Evolutionary conservation across 495 filamentous ascomycete genomes (phyloP), one percentile per base, ranked within the genome.

Genomic region (Penicillium odoratum): DNA sequence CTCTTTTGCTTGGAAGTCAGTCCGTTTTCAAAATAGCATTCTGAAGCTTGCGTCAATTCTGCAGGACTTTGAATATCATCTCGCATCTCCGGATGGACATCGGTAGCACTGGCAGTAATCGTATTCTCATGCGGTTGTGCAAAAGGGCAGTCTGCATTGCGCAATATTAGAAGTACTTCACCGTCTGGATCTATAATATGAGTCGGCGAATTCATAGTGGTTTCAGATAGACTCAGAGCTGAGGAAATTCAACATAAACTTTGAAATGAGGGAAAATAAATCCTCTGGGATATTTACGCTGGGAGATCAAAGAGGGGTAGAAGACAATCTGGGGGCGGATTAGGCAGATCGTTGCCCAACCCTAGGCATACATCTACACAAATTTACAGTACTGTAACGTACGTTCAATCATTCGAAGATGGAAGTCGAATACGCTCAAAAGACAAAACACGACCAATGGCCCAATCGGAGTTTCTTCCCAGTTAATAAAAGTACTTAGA

Each of bases 101-200:
- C 7, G 1, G 21, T 21, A 26, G 21, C 21, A 16, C 10, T 6
- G 10, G 11, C 8, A 29, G 44, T 47, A 13, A 26, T 5, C 7
- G 15, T 15, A 7, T 4, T 4, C 2, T 28, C 34, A 13, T 18
- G 7, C 26, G 15, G 25, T 25, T 31, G 6, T 5, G 49, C 51
- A 54, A 54, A 54, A 13, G 38, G 0, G 34, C 38, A n/a, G 42
- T 54, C 33, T 34, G 51, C 51, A 46, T 54, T 34, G 25, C n/a
- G 38, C 38, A 54, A 54, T 46, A 54, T 18, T 29, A 54, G 36
- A 13, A 49, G 18, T 38, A 55, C 36, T 36, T 54, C 43, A 7
- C 38, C 40, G 21, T 55, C 25, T 16, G 44, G 42, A 42, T 59
- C 40, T 30, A 59, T 34, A 50, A n/a, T 40, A 34, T 59, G 18